Evolutionary conservation across 345 rosid species (phyloP).

Genomic region (Sonneratia caseolaris): DNA sequence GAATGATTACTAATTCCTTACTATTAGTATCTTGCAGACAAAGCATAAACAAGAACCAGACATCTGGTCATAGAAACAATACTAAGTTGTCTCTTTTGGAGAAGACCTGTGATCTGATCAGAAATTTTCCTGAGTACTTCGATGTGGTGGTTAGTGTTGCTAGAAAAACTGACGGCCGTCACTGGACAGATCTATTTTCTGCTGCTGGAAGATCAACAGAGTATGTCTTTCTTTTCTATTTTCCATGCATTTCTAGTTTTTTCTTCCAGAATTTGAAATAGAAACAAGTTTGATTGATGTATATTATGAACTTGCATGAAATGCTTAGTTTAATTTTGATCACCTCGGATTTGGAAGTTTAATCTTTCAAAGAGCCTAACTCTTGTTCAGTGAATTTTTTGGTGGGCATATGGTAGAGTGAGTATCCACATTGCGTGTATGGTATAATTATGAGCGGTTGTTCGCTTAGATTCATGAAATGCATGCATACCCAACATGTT

Average conservation of each 20-base stretch:
- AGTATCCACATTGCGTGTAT: background rate
- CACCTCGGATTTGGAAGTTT: background rate
- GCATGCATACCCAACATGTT: background rate
- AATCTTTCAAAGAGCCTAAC: background rate
- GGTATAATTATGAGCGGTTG: background rate
- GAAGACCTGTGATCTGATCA: conserved; percentile 84
- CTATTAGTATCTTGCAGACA: conserved; percentile 38
- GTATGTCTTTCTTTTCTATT: conserved; percentile 29
- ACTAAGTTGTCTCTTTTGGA: conserved; percentile 54
- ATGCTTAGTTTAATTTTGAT: background rate
- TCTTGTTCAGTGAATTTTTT: background rate
- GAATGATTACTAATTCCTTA: background rate
- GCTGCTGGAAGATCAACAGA: conserved; percentile 99
- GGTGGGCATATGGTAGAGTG: background rate
- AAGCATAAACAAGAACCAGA: conserved; percentile 53
- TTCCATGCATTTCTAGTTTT: conserved; percentile 1
- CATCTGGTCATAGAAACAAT: conserved; percentile 27
- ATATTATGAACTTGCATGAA: background rate
- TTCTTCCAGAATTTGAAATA: background rate
- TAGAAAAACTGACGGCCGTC: conserved; percentile 95
- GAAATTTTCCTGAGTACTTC: conserved; percentile 73
- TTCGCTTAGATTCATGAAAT: background rate
- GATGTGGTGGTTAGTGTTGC: conserved; percentile 99
- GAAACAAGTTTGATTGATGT: background rate
- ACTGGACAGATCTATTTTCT: conserved; percentile 92